phyloP scores from a whole-genome alignment of 148 eudicot genomes.

The Talinum fruticosum region DNA sequence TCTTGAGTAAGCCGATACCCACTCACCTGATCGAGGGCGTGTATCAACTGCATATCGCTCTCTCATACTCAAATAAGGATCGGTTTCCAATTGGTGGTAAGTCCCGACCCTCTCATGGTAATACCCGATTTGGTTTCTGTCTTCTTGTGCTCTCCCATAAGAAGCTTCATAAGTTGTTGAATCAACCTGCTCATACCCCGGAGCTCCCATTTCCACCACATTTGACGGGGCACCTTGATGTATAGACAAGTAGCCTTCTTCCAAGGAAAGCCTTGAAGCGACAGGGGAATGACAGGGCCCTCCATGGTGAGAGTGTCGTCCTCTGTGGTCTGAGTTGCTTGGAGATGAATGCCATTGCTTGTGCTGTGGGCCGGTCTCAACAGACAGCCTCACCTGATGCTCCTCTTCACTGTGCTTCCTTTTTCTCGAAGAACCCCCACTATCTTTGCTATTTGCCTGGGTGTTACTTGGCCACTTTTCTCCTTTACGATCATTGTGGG shows the following conservation, averaged over 20 bases:
- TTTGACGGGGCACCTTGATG: constrained; percentile 15
- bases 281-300: constrained; percentile 26
- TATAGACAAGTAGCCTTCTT: constrained; percentile 9
- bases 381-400: constrained; percentile 6
- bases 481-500: constrained; percentile 16
- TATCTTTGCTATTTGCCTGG: constrained; percentile 2
- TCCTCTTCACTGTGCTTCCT: constrained; percentile 27
- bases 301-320: constrained; percentile 9
- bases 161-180: constrained; percentile 11
- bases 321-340: constrained; percentile 8
- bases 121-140: constrained; percentile 6
- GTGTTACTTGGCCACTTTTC: constrained; percentile 15
- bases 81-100: constrained; percentile 10
- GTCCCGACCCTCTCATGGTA: neutral
- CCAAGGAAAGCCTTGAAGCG: constrained; percentile 1
- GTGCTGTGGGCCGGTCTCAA: constrained; percentile 14
- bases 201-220: constrained; percentile 21
- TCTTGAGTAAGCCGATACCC: constrained; percentile 14
- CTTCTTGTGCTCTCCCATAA: constrained; percentile 18
- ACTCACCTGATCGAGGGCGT: constrained; percentile 18
- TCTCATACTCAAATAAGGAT: constrained; percentile 13
- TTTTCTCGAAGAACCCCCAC: constrained; percentile 19
- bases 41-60: constrained; percentile 4
- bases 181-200: constrained; percentile 7
- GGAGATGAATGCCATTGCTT: constrained; percentile 20